Percentiles rank a stretch among this genome's conserved stretches.
Evolutionary conservation across 2,329 filamentous ascomycete genomes (phyloP).

Genomic region (Zarea fungicola): DNA sequence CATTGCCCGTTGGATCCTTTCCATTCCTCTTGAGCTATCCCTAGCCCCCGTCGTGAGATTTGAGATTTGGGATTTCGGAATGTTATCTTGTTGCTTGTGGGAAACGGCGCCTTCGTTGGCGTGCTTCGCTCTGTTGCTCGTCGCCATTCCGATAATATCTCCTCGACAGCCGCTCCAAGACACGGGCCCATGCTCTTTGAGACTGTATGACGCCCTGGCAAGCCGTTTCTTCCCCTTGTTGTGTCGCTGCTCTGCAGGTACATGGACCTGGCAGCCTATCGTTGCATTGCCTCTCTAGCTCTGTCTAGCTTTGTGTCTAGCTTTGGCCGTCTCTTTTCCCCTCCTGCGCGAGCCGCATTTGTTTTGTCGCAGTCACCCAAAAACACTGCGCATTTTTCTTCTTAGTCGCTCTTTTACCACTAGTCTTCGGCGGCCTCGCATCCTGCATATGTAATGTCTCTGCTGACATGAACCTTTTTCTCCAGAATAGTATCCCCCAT

Average conservation of each 20-base stretch:
- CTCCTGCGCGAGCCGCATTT: background rate
- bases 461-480: conserved; percentile 8
- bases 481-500: conserved; percentile 9
- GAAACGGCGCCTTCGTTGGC: background rate
- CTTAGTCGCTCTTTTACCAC: background rate
- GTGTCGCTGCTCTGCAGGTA: conserved; percentile 12
- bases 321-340: background rate
- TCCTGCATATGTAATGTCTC: conserved; percentile 8
- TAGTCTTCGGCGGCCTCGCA: background rate
- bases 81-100: background rate
- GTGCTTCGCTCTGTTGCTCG: background rate
- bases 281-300: conserved; percentile 12
- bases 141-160: conserved; percentile 4
- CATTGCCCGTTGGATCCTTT: background rate
- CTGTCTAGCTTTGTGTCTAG: conserved; percentile 7
- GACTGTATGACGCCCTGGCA: conserved; percentile 12
- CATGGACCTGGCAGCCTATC: background rate
- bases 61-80: background rate
- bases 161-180: conserved; percentile 8
- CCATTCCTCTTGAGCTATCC: background rate
- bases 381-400: background rate
- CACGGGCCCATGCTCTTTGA: conserved; percentile 9
- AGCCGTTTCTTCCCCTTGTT: conserved; percentile 1
- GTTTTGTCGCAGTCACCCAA: background rate
- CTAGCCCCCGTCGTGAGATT: background rate